Evolutionary conservation across 208 protist genomes (phyloP), one percentile per base, ranked within the genome.

Genomic region (Leishmania arabica): DNA sequence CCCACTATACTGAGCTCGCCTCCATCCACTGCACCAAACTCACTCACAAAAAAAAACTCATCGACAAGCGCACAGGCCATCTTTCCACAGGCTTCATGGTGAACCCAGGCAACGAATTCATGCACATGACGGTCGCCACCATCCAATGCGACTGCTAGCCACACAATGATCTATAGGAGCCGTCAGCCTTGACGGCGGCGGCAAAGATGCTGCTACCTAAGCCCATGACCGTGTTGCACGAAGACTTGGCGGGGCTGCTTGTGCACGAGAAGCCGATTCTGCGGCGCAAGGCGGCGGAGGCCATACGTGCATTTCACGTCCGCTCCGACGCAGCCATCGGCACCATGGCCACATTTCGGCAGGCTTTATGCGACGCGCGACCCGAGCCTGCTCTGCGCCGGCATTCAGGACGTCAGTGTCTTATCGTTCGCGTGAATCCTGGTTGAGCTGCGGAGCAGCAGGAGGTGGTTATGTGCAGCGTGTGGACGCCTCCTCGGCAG

Each of bases 1-100:
- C 95, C 68, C 87, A 99, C 53, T 99, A 99, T 88, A 99, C 97
- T 77, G 98, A 99, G 83, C 98, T 99, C 96, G 42, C 42, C 4
- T 82, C 99, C 1, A 99, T 98, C 11, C 88, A 97, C 64, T 83
- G 90, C 47, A 97, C 94, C 19, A 84, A 92, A 56, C 99, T 99
- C 84, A 96, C 88, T 31, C 92, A 99, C 91, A 99, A 0, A 45
- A 72, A 27, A 9, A 34, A 56, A 80, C 76, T 88, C 21, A 78
- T 85, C 4, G 86, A 91, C 64, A 99, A 99, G 82, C 87, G 88
- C 58, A 92, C 89, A 24, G 98, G 98, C 58, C 99, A 99, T 84
- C 88, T 99, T 15, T 93, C 96, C 27, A 87, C 93, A 2, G 90
- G 91, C 53, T 81, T 98, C 11, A 98, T 95, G 82, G 84, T 99